Evolutionary conservation across 176 grass and related monocot genomes (phyloP).

Genomic region (Eragrostis nindensis): DNA sequence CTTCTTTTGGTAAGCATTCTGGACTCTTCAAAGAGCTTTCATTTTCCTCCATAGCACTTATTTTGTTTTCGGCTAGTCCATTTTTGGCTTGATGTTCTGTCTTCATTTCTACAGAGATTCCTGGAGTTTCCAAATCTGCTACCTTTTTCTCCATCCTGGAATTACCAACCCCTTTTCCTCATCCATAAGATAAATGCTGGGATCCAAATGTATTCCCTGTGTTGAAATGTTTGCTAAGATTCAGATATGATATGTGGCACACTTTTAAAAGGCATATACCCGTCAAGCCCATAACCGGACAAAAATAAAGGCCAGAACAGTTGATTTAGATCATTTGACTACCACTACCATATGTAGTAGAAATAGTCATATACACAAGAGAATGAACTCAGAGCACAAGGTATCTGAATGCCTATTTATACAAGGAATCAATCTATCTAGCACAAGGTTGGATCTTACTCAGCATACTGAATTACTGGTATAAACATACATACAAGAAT

Average conservation of each 20-base stretch:
- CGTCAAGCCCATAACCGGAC: neutral
- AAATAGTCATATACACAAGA: conserved; percentile 9
- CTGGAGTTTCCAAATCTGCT: conserved; percentile 40
- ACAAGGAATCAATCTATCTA: conserved; percentile 2
- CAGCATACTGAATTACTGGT: neutral
- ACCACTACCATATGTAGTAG: neutral
- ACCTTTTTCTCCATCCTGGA: conserved; percentile 47
- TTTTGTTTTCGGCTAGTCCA: conserved; percentile 28
- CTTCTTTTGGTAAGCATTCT: conserved; percentile 36
- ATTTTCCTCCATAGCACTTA: conserved; percentile 31
- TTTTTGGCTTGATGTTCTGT: conserved; percentile 40
- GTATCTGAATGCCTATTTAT: neutral
- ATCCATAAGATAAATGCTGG: conserved; percentile 96
- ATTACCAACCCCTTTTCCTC: conserved; percentile 75
- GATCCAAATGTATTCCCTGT: conserved; percentile 98
- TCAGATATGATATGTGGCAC: neutral
- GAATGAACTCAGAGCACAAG: conserved; percentile 1
- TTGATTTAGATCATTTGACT: neutral
- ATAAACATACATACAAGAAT: neutral
- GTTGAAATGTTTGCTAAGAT: conserved; percentile 30
- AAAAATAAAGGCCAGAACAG: neutral
- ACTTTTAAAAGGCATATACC: neutral
- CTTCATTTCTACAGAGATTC: conserved; percentile 25
- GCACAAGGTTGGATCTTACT: neutral
- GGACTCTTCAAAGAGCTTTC: conserved; percentile 43